A percentile compares a stretch with the other conserved stretches of the same genome.
Conservation (phyloP, 139 green algal genomes). For the Micractinium sp. region DNA sequence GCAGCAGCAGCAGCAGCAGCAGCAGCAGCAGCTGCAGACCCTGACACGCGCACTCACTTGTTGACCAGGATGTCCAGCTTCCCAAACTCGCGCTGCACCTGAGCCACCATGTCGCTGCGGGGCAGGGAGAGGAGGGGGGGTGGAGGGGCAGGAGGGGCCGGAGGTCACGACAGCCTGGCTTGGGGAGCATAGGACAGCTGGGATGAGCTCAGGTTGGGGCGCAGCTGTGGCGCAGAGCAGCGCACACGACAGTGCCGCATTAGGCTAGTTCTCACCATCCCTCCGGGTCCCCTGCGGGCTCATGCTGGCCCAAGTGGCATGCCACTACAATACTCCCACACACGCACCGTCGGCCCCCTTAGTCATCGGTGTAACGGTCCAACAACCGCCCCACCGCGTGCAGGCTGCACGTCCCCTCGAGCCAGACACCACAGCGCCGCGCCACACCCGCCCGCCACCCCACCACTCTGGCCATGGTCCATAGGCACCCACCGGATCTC, state of each 20-base stretch:
- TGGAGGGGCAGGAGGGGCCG: not conserved
- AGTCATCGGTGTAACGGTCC: too few relatives aligned
- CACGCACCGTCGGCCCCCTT: too few relatives aligned
- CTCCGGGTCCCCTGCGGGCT: too few relatives aligned
- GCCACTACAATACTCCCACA: too few relatives aligned
- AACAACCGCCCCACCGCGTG: not conserved
- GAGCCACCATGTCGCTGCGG: conserved; percentile 56
- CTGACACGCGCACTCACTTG: conserved; percentile 37
- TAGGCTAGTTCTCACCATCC: too few relatives aligned
- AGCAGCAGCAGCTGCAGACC: too few relatives aligned
- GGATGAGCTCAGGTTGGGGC: too few relatives aligned
- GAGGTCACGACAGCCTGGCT: too few relatives aligned
- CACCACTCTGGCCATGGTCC: not conserved
- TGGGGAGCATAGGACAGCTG: too few relatives aligned
- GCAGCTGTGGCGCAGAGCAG: too few relatives aligned
- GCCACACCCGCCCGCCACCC: not conserved
- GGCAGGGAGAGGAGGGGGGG: not conserved
- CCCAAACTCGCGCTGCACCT: conserved; percentile 46
- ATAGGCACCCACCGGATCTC: conserved; percentile 46
- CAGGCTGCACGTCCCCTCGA: not conserved
- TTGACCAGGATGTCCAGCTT: conserved; percentile 69
- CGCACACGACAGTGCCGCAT: too few relatives aligned
- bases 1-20: not conserved
- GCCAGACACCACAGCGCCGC: not conserved
- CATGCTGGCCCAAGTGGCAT: too few relatives aligned